Conservation (phyloP, 2,329 filamentous ascomycete species). For the Exserohilum rostratum region DNA sequence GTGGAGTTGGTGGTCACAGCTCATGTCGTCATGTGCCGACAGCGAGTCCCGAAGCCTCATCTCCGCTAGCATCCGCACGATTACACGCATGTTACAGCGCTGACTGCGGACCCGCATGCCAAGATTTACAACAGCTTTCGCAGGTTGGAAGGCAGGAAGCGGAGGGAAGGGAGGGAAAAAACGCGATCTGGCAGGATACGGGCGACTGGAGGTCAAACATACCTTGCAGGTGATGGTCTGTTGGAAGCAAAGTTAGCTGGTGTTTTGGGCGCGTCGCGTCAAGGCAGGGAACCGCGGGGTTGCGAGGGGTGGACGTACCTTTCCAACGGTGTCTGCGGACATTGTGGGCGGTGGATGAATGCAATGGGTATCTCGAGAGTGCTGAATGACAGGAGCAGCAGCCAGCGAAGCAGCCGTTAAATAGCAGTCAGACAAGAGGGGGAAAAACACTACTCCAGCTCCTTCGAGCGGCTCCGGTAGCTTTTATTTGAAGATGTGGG, state of each 20-base stretch:
- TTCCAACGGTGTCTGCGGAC: constrained; percentile 62
- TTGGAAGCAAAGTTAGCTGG: constrained; percentile 11
- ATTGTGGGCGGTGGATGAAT: constrained; percentile 45
- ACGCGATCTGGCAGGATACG: constrained; percentile 11
- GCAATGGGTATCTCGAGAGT: constrained; percentile 22
- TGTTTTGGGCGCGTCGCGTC: not conserved
- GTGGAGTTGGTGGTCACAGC: not conserved
- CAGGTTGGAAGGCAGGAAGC: not conserved
- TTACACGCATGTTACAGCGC: constrained; percentile 1
- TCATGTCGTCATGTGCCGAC: not conserved
- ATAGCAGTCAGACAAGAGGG: constrained; percentile 15
- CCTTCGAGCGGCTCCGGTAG: constrained; percentile 28
- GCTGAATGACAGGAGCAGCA: constrained; percentile 2
- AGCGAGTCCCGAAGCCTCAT: not conserved
- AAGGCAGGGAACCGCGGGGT: not conserved
- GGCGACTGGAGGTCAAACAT: constrained; percentile 65
- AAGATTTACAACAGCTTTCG: constrained; percentile 17
- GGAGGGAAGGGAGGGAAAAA: not conserved
- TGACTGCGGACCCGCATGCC: constrained; percentile 40
- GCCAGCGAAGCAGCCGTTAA: constrained; percentile 10
- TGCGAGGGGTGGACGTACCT: constrained; percentile 35
- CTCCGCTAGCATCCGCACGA: constrained; percentile 13
- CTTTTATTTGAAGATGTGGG: constrained; percentile 33
- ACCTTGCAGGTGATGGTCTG: constrained; percentile 93
- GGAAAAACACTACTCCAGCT: constrained; percentile 16